Percentiles rank a stretch among this genome's conserved stretches.
These are phyloP conservation scores for Mikania micrantha DNA, from an alignment of 129 eudicot genomes.

Conservation along the genomic window DNA sequence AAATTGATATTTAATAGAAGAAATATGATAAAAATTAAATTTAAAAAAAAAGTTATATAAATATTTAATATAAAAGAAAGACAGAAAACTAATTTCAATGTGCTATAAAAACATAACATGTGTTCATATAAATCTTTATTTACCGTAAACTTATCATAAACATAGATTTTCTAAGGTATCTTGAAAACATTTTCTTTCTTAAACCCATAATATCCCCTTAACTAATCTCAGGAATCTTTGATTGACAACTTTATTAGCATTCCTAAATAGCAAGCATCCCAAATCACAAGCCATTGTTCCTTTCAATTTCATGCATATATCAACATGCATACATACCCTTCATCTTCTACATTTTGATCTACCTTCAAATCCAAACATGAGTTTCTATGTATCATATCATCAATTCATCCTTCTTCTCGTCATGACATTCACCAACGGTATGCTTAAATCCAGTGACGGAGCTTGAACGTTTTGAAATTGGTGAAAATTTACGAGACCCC, in stretches of 20 bases:
- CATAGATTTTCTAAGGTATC: too few relatives aligned
- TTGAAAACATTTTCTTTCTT: not conserved
- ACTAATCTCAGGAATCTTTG: slow-evolving; percentile 42
- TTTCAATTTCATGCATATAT: slow-evolving; percentile 20
- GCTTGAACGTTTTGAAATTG: too few relatives aligned
- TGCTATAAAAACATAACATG: too few relatives aligned
- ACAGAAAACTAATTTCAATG: too few relatives aligned
- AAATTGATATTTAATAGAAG: too few relatives aligned
- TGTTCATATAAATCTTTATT: too few relatives aligned
- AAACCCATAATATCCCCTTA: not conserved
- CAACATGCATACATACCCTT: slow-evolving; percentile 1
- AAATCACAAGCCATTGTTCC: slow-evolving; percentile 26
- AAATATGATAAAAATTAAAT: too few relatives aligned
- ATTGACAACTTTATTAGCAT: slow-evolving; percentile 27
- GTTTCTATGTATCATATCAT: slow-evolving; percentile 19
- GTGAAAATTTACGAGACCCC: too few relatives aligned
- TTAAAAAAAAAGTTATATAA: too few relatives aligned
- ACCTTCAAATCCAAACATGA: slow-evolving; percentile 34
- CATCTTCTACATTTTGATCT: slow-evolving; percentile 19
- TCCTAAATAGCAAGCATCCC: slow-evolving; percentile 43
- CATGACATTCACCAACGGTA: slow-evolving; percentile 35
- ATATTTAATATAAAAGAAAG: too few relatives aligned
- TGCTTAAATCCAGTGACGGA: too few relatives aligned
- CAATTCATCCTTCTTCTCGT: slow-evolving; percentile 32
- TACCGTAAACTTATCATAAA: too few relatives aligned